These are phyloP conservation scores for Pichia gijzeniarum DNA, from an alignment of 805 yeast genomes.

Conservation along the genomic window DNA sequence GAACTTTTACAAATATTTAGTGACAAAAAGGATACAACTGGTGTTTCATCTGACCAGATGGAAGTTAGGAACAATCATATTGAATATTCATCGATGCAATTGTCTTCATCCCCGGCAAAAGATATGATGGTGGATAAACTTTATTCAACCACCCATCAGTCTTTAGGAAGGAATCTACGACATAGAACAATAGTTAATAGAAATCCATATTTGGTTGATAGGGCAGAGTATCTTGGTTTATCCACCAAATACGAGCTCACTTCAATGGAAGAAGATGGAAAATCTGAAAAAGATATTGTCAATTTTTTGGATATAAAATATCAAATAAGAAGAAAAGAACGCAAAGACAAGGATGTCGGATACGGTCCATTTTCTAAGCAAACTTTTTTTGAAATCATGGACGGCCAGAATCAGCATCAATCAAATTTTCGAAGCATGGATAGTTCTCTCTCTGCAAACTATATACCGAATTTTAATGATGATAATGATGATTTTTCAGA, in stretches of 20 bases:
- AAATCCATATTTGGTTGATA: conserved; percentile 31
- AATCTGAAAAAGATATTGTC: conserved; percentile 25
- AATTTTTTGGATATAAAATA: conserved; percentile 23
- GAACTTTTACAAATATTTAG: conserved; percentile 1
- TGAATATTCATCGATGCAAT: background rate
- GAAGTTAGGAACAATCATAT: background rate
- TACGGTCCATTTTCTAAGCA: conserved; percentile 26
- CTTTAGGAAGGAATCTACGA: conserved; percentile 7
- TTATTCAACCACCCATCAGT: background rate
- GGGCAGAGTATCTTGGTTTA: conserved; percentile 29
- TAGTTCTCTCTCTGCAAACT: too few relatives aligned
- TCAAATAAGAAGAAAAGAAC: conserved; percentile 17
- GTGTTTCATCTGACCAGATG: background rate
- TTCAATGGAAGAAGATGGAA: conserved; percentile 26
- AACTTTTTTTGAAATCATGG: conserved; percentile 20
- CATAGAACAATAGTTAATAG: conserved; percentile 13
- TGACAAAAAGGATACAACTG: conserved; percentile 1
- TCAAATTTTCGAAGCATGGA: too few relatives aligned
- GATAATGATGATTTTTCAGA: conserved; percentile 5
- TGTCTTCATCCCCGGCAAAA: background rate
- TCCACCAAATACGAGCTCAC: conserved; percentile 25
- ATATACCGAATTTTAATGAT: background rate
- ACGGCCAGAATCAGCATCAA: conserved; percentile 15
- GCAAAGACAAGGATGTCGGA: conserved; percentile 24
- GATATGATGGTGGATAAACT: background rate